Percentiles rank a stretch among this genome's conserved stretches.
These are phyloP conservation scores for Populus pruinosa DNA, from an alignment of 345 rosid genomes.

Conservation along the genomic window DNA sequence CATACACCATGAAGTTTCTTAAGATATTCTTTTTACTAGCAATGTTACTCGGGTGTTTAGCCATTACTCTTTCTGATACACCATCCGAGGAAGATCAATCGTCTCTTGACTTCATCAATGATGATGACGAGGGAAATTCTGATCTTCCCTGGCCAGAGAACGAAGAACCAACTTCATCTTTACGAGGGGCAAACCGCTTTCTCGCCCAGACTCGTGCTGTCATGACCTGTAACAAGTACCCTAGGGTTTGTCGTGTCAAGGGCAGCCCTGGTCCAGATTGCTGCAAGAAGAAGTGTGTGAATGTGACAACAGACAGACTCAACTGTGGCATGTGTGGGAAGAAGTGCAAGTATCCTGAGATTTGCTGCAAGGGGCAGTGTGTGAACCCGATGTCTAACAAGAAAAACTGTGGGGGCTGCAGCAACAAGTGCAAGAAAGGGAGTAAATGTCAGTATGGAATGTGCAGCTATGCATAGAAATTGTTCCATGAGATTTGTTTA, in stretches of 20 bases:
- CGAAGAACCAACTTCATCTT: neutral
- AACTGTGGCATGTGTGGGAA: constrained; percentile 60
- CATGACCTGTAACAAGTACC: constrained; percentile 15
- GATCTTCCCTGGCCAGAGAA: neutral
- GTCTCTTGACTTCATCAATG: neutral
- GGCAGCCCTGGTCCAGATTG: constrained; percentile 57
- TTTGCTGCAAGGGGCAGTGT: constrained; percentile 58
- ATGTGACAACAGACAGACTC: constrained; percentile 29
- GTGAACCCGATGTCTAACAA: constrained; percentile 50
- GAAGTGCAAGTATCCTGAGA: constrained; percentile 46
- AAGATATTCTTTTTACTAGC: neutral
- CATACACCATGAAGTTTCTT: neutral
- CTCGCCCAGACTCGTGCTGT: neutral
- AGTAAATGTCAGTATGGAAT: constrained; percentile 49
- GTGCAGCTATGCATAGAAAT: constrained; percentile 51
- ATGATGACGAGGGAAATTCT: neutral
- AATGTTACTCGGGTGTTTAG: neutral
- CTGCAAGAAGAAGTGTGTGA: constrained; percentile 58
- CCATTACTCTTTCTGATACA: neutral
- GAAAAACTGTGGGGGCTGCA: constrained; percentile 59
- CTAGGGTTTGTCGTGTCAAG: constrained; percentile 43
- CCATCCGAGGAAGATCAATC: neutral
- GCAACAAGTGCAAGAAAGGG: constrained; percentile 51
- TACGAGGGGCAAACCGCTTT: neutral
- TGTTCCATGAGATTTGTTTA: neutral